A percentile compares a stretch with the other conserved stretches of the same genome.
Evolutionary conservation across 441 rosid species (phyloP).

Genomic region (Eutrema salsugineum): DNA sequence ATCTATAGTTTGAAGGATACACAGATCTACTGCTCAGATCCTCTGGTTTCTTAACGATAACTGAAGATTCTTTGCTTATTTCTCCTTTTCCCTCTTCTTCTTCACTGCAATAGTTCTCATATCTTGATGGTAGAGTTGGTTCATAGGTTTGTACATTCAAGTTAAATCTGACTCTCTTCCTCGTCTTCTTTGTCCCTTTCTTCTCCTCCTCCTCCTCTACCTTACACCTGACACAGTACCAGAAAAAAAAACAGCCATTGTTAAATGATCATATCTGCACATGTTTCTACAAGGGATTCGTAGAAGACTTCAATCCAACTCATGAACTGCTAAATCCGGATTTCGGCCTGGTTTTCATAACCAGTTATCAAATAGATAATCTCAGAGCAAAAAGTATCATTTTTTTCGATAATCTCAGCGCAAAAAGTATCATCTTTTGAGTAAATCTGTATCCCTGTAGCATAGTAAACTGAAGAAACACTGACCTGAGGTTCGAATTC

Average conservation of each 20-base stretch:
- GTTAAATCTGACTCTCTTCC: constrained; percentile 63
- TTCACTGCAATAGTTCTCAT: constrained; percentile 25
- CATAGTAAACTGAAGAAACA: background rate
- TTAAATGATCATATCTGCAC: background rate
- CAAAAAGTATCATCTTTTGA: background rate
- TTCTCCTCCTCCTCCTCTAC: constrained; percentile 35
- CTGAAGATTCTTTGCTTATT: constrained; percentile 14
- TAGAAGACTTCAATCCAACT: background rate
- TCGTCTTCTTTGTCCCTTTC: constrained; percentile 33
- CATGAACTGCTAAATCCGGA: background rate
- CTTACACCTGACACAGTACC: constrained; percentile 16
- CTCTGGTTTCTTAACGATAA: constrained; percentile 14
- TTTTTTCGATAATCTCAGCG: background rate
- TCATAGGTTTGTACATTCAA: constrained; percentile 63
- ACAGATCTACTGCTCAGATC: background rate
- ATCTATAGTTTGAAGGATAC: constrained; percentile 46
- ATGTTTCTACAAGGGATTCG: background rate
- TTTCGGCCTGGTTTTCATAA: background rate
- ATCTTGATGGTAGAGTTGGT: constrained; percentile 34
- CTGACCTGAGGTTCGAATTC: constrained; percentile 25
- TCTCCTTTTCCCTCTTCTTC: constrained; percentile 34
- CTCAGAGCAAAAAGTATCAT: background rate
- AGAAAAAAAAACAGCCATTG: background rate
- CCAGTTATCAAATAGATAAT: background rate
- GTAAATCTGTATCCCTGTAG: background rate